Percentiles rank a stretch among this genome's conserved stretches.
phyloP scores from a whole-genome alignment of 2,329 filamentous ascomycete genomes.

The Fonsecaea erecta region DNA sequence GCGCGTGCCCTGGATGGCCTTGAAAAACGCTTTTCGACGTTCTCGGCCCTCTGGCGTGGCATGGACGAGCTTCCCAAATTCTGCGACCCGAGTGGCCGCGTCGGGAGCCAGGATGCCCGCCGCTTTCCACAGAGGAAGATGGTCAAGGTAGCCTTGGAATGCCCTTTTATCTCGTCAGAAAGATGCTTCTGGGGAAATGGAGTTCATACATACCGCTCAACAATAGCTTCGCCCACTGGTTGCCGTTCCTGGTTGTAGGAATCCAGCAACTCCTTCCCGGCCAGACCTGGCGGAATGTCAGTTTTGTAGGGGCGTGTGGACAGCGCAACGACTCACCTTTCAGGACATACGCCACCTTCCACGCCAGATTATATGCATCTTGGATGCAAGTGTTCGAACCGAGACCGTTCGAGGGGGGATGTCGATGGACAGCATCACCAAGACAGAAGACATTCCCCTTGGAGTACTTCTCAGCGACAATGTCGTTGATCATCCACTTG shows the following conservation, averaged over 20 bases:
- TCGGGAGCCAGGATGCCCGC: constrained; percentile 51
- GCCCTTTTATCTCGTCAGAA: constrained; percentile 43
- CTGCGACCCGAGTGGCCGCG: constrained; percentile 45
- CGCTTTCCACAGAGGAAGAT: constrained; percentile 52
- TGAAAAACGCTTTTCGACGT: constrained; percentile 48
- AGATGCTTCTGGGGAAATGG: neutral
- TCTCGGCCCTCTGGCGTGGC: constrained; percentile 45
- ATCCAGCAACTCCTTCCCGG: constrained; percentile 37
- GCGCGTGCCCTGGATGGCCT: constrained; percentile 49
- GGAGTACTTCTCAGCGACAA: constrained; percentile 62
- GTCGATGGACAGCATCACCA: constrained; percentile 46
- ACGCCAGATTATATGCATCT: constrained; percentile 46
- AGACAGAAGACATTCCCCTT: constrained; percentile 42
- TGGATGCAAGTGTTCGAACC: constrained; percentile 47
- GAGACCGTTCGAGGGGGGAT: constrained; percentile 45
- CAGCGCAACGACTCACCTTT: constrained; percentile 9
- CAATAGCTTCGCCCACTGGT: constrained; percentile 48
- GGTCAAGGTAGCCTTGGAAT: constrained; percentile 62
- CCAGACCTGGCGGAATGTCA: constrained; percentile 39
- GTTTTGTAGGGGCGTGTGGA: neutral
- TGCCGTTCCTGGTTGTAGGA: constrained; percentile 45
- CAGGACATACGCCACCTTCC: constrained; percentile 44
- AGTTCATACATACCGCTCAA: constrained; percentile 49
- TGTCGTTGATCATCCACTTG: constrained; percentile 67
- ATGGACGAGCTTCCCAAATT: constrained; percentile 49